A percentile compares a stretch with the other conserved stretches of the same genome.
phyloP scores from a whole-genome alignment of 2,329 filamentous ascomycete genomes.

The Phialocephala sp. region DNA sequence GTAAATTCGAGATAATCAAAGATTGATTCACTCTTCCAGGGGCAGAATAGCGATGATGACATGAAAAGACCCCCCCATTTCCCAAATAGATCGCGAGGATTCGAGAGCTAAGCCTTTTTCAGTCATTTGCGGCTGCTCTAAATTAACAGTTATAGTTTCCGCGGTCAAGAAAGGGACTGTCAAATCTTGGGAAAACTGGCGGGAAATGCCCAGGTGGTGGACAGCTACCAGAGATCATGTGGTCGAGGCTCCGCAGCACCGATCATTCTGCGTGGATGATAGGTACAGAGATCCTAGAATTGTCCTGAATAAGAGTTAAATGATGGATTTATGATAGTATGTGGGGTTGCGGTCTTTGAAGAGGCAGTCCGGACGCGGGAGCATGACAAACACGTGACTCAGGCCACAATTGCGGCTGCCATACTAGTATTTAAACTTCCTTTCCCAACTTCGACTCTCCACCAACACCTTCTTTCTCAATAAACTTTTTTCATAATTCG shows the following conservation, averaged over 20 bases:
- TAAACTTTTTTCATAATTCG: neutral
- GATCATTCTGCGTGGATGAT: neutral
- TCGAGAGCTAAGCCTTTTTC: constrained; percentile 25
- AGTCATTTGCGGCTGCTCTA: neutral
- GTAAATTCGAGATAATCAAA: neutral
- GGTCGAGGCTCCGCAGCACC: no score
- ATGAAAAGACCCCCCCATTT: constrained; percentile 56
- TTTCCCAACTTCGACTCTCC: neutral
- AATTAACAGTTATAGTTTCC: constrained; percentile 22
- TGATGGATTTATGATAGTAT: neutral
- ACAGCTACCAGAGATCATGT: no score
- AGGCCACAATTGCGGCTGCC: neutral
- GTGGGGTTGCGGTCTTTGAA: no score
- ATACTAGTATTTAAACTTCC: neutral
- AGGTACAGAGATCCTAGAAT: no score
- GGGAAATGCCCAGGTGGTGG: no score
- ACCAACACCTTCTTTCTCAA: neutral
- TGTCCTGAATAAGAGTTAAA: neutral
- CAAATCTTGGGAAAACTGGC: constrained; percentile 23
- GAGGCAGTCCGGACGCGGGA: no score
- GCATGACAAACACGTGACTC: neutral
- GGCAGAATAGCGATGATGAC: constrained; percentile 51
- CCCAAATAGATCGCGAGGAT: constrained; percentile 59
- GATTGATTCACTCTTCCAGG: neutral
- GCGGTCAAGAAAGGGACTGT: constrained; percentile 40